Conservation (phyloP, 2,329 filamentous ascomycete genomes). For the Chaetomium globosum region DNA sequence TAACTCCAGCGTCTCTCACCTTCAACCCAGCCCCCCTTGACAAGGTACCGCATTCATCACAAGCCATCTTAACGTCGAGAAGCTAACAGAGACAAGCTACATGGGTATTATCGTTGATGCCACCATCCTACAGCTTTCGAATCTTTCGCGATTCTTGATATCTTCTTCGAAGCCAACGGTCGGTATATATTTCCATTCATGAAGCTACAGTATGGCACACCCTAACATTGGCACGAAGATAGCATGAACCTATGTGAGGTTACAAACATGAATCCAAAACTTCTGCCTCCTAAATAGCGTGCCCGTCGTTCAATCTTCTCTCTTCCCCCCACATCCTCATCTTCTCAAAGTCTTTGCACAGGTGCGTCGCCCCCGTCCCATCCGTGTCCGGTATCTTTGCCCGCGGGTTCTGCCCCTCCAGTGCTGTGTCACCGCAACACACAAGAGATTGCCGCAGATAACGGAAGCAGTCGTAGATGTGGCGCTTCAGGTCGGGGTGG, state of each 20-base stretch:
- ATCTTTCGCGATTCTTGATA: constrained; percentile 10
- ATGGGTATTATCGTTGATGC: too few relatives aligned
- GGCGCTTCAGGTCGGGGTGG: neutral
- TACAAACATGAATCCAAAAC: neutral
- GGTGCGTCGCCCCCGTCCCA: constrained; percentile 9
- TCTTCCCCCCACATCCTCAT: constrained; percentile 14
- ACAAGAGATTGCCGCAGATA: constrained; percentile 25
- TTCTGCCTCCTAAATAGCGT: neutral
- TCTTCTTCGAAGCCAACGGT: constrained; percentile 6
- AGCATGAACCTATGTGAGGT: neutral
- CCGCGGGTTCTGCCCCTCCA: constrained; percentile 21
- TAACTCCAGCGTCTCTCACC: neutral
- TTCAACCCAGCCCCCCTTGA: neutral
- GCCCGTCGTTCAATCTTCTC: constrained; percentile 2
- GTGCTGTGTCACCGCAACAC: constrained; percentile 28
- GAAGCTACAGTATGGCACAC: neutral
- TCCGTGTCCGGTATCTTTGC: constrained; percentile 11
- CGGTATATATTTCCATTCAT: too few relatives aligned
- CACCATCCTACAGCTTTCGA: constrained; percentile 4
- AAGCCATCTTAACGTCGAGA: too few relatives aligned
- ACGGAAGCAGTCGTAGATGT: constrained; percentile 29
- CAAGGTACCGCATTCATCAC: too few relatives aligned
- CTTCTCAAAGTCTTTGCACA: constrained; percentile 19
- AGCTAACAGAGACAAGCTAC: too few relatives aligned
- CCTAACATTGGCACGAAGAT: neutral